phyloP scores from a whole-genome alignment of 495 filamentous ascomycete species.

The Choiromyces venosus region DNA sequence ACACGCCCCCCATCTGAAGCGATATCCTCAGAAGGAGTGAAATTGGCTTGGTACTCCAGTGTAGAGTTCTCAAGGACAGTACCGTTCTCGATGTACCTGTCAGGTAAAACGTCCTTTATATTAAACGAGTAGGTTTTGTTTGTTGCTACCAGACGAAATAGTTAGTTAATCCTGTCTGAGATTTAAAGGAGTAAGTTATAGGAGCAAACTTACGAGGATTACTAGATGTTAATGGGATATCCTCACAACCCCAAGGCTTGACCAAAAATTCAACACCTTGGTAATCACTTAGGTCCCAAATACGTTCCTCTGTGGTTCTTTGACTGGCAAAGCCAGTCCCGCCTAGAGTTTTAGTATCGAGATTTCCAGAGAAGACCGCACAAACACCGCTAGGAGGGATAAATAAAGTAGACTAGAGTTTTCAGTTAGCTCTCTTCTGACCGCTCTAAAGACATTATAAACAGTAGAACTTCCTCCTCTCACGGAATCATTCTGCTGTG shows the following conservation, averaged over 20 bases:
- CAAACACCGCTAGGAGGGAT: conserved; percentile 29
- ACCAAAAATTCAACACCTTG: conserved; percentile 52
- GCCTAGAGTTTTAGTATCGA: conserved; percentile 69
- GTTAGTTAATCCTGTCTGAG: conserved; percentile 21
- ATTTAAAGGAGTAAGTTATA: neutral
- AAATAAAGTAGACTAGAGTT: conserved; percentile 31
- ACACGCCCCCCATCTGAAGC: conserved; percentile 16
- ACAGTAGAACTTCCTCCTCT: conserved; percentile 57
- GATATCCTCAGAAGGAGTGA: conserved; percentile 15
- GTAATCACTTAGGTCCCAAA: conserved; percentile 55
- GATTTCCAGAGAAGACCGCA: conserved; percentile 58
- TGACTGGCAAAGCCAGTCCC: conserved; percentile 80
- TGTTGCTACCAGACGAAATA: conserved; percentile 39
- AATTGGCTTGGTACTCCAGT: conserved; percentile 52
- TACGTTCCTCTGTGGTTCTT: conserved; percentile 51
- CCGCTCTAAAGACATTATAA: neutral
- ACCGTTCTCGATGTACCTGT: conserved; percentile 43
- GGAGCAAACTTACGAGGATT: neutral
- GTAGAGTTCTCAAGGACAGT: conserved; percentile 57
- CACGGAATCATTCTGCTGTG: conserved; percentile 63
- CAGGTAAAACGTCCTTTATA: conserved; percentile 60
- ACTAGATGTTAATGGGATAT: neutral
- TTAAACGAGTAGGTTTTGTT: conserved; percentile 64
- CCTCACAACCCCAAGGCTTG: conserved; percentile 7
- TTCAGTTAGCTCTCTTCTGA: conserved; percentile 54